Conservation (phyloP, 164 flowering plant genomes). For the Stephania yunnanensis region DNA sequence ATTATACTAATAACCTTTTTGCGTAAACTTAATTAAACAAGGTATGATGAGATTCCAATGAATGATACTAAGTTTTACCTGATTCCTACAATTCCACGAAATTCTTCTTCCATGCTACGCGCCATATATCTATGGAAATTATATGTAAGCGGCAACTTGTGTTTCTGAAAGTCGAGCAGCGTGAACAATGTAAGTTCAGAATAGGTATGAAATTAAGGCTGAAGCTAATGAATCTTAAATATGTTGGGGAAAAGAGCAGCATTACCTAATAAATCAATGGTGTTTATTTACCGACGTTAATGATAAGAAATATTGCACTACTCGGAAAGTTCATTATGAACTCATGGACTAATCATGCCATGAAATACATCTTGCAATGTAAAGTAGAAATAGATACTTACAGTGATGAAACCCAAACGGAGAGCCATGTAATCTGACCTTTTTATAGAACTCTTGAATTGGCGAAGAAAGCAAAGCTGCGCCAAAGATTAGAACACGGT, state of each 20-base stretch:
- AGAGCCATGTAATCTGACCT: slow-evolving; percentile 81
- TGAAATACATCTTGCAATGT: neutral
- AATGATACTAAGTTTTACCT: slow-evolving; percentile 36
- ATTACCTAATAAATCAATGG: no score
- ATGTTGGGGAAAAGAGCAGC: no score
- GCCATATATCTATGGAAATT: slow-evolving; percentile 89
- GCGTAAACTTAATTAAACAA: neutral
- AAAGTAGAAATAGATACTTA: slow-evolving; percentile 33
- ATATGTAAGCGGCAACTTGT: slow-evolving; percentile 73
- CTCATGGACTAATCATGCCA: neutral
- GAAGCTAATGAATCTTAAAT: neutral
- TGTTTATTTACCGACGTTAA: neutral
- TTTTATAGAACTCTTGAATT: slow-evolving; percentile 61
- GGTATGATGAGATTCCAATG: neutral
- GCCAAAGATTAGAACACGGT: slow-evolving; percentile 10
- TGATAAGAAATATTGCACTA: neutral
- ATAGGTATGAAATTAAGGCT: neutral
- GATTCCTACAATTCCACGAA: slow-evolving; percentile 84
- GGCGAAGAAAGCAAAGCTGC: slow-evolving; percentile 90
- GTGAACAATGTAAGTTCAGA: slow-evolving; percentile 4
- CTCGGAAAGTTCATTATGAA: no score
- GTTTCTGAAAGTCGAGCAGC: slow-evolving; percentile 48
- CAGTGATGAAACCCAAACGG: slow-evolving; percentile 83
- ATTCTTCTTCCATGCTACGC: slow-evolving; percentile 97
- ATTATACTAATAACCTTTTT: neutral